Percentiles rank a stretch among this genome's conserved stretches.
Evolutionary conservation across 768 basidiomycete genomes (phyloP).

Genomic region (Pleurotus ostreatus): DNA sequence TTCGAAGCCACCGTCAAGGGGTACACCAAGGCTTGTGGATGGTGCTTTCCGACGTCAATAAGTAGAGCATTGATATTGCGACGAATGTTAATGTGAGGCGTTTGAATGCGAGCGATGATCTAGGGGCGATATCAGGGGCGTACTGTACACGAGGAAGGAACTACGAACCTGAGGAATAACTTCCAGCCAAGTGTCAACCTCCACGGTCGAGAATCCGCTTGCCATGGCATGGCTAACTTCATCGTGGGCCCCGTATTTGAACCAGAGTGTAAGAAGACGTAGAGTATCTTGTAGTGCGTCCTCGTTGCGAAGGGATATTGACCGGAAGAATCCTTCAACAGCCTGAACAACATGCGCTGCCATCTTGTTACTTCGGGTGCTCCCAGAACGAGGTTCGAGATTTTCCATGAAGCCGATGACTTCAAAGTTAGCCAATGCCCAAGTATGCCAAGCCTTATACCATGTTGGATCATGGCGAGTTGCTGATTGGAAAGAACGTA

Average conservation of each 20-base stretch:
- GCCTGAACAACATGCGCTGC: slow-evolving; percentile 87
- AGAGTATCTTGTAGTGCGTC: slow-evolving; percentile 94
- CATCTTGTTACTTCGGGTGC: slow-evolving; percentile 59
- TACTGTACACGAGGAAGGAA: background rate
- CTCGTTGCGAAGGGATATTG: slow-evolving; percentile 84
- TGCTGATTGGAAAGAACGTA: slow-evolving; percentile 80
- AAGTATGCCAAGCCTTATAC: slow-evolving; percentile 99
- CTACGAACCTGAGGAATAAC: slow-evolving; percentile 88
- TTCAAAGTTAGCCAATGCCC: slow-evolving; percentile 96
- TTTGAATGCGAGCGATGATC: slow-evolving; percentile 99
- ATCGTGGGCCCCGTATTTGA: slow-evolving; percentile 90
- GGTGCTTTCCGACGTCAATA: slow-evolving; percentile 90
- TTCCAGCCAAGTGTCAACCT: slow-evolving; percentile 97
- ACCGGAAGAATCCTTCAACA: slow-evolving; percentile 95
- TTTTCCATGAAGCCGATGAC: slow-evolving; percentile 81
- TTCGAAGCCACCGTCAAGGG: slow-evolving; percentile 94
- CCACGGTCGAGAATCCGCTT: slow-evolving; percentile 82
- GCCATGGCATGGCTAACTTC: slow-evolving; percentile 89
- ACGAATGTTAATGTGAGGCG: slow-evolving; percentile 81
- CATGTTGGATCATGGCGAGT: slow-evolving; percentile 92
- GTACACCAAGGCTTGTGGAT: slow-evolving; percentile 97
- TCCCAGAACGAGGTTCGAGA: slow-evolving; percentile 52
- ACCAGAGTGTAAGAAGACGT: slow-evolving; percentile 92
- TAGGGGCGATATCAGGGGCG: slow-evolving; percentile 25
- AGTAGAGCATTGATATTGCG: slow-evolving; percentile 86